Evolutionary conservation across 2,329 filamentous ascomycete genomes (phyloP), one percentile per base, ranked within the genome.

Genomic region (Botryosphaeria agaves): DNA sequence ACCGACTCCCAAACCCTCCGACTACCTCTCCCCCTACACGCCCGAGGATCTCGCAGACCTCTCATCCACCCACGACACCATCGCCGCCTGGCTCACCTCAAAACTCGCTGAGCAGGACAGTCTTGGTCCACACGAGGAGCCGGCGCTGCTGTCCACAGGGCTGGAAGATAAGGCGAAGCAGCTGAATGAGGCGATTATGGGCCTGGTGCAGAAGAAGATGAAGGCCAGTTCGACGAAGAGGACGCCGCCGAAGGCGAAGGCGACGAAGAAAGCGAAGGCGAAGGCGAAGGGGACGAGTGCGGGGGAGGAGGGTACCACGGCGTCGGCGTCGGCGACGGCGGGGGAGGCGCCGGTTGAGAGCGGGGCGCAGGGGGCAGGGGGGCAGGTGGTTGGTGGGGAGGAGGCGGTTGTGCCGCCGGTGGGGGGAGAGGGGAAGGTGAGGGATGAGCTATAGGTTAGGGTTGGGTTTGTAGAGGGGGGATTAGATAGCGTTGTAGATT

Each of bases 1-100:
- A 3, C 40, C 49, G 1, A 42, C 53, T 18, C 43, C 44, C 16
- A 48, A 47, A 25, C 48, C 51, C 17, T 51, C 56, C 20, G 49
- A 69, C 0, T 66, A 71, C 12, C 56, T 68, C 15, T 69, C 76
- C 25, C 69, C 76, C 12, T 91, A 91, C 57, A 76, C 66, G 1
- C 57, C 71, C 6, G 69, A 76, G 18, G 85, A 95, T 44, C 60
- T 93, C 18, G 61, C 66, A 25, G 59, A 64, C 28, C 60, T 89
- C 15, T 66, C 74, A 30, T 62, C 68, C 7, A 57, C 72, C 12
- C 69, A 75, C 44, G 66, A 71, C 17, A 64, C 69, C 9, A 70
- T 75, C 12, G 57, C 65, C 11, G 61, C 66, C 14, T 98, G 87
- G 87, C 63, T 98, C 14, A 67, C 73, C 18, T 68, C 77, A 39